Evolutionary conservation across 2,329 filamentous ascomycete species (phyloP).

Genomic region (Clonostachys sp.): DNA sequence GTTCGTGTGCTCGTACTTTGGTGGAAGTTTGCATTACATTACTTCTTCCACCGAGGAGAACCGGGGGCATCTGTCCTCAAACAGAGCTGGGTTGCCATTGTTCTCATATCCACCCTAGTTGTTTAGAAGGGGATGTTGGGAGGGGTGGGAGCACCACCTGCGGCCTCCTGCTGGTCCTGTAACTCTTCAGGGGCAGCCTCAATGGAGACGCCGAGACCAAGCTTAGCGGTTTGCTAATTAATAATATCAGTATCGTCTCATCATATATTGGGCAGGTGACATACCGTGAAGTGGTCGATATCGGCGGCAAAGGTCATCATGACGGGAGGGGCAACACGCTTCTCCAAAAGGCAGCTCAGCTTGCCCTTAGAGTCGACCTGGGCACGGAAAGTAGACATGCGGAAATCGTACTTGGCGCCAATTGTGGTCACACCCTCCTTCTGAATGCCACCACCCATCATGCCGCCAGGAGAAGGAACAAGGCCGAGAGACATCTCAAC

Average conservation of each 20-base stretch:
- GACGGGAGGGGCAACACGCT: constrained; percentile 89
- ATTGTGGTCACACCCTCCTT: constrained; percentile 89
- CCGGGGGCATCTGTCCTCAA: no score
- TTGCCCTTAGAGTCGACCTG: constrained; percentile 95
- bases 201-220: constrained; percentile 89
- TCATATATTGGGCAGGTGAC: constrained; percentile 23
- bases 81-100: no score
- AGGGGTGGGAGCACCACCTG: constrained; percentile 23
- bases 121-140: constrained; percentile 64
- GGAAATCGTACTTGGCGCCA: constrained; percentile 97
- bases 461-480: constrained; percentile 55
- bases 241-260: not conserved
- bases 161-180: constrained; percentile 74
- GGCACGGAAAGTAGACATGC: constrained; percentile 89
- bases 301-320: constrained; percentile 94
- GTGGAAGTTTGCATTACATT: no score
- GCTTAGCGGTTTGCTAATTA: constrained; percentile 83
- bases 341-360: constrained; percentile 88
- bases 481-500: constrained; percentile 91
- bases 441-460: constrained; percentile 72
- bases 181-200: constrained; percentile 81
- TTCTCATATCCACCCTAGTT: not conserved
- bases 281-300: constrained; percentile 91
- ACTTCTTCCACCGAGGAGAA: no score
- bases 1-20: no score